Base-by-base conservation (phyloP, 208 protist species). In the Leishmania amazonensis region DNA sequence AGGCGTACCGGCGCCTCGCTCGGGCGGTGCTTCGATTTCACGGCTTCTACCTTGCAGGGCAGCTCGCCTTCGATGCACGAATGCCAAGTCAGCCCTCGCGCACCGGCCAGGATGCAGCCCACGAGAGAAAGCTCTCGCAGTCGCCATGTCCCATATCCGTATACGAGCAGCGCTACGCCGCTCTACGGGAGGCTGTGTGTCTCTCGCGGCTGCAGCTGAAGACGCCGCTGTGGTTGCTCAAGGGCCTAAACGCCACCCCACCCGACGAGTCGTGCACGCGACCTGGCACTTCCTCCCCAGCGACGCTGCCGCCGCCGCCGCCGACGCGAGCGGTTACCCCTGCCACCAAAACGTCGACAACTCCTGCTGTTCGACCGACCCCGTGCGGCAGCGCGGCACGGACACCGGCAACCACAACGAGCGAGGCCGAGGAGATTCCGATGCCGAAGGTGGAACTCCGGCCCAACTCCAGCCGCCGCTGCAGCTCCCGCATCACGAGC, bases 1-100 rank as follows among this genome's bases (percentile, higher is more conserved):
- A 80, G 42, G 88, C 88, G 0, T 80, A 88, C 71, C 84, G 68
- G 45, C 88, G 88, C 3, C 65, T 94, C 6, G 53, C 40, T 35
- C 8, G 71, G 9, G 31, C 35, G 57, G 74, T 85, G 1, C 8
- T 38, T 1, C 54, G 40, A 53, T 93, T 90, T 72, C 72, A 79
- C 24, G 58, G 68, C 53, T 84, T 90, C 28, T 93, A 90, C 82
- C 45, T 89, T 21, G 53, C 60, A 38, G 80, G 77, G 15, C 65
- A 79, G 28, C 74, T 78, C 74, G 53, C 51, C 54, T 78, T 78
- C 54, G 54, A 64, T 31, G 24, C 6, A 9, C 74, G 21, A n/a
- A 47, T 8, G 35, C 35, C n/a, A n/a, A 21, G 53, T 3, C 6
- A 53, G 11, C 9, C 42, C 42, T 31, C 38, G 24, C 21, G 24